A percentile compares a stretch with the other conserved stretches of the same genome.
Evolutionary conservation across 352 stramenopile species (phyloP).

Genomic region (Pythium insidiosum): DNA sequence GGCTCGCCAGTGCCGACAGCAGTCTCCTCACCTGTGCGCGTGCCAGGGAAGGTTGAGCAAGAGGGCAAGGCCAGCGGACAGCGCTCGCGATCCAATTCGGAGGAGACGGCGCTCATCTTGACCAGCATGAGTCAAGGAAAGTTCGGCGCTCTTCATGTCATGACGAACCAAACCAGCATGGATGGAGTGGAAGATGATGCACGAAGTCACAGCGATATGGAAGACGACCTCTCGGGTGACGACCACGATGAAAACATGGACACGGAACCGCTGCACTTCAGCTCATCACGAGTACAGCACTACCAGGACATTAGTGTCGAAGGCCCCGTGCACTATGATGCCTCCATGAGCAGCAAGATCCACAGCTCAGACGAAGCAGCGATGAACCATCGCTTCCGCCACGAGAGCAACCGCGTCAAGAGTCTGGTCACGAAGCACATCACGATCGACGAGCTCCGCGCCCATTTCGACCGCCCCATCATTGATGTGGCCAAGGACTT

Average conservation of each 20-base stretch:
- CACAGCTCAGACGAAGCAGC: constrained; percentile 69
- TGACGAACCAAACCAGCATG: too few relatives aligned
- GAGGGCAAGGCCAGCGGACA: constrained; percentile 9
- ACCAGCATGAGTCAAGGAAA: constrained; percentile 73
- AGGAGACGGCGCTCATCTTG: constrained; percentile 84
- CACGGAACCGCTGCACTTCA: constrained; percentile 35
- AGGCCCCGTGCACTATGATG: constrained; percentile 72
- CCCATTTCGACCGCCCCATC: constrained; percentile 82
- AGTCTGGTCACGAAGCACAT: constrained; percentile 85
- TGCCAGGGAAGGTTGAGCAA: too few relatives aligned
- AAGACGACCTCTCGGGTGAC: constrained; percentile 23
- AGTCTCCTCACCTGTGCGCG: constrained; percentile 5
- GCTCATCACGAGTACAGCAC: too few relatives aligned
- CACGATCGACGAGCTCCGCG: constrained; percentile 77
- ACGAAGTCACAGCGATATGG: constrained; percentile 24
- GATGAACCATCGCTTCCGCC: constrained; percentile 69
- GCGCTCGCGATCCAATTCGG: constrained; percentile 43
- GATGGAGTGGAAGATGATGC: constrained; percentile 18
- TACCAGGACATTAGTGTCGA: too few relatives aligned
- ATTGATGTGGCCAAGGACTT: constrained; percentile 88
- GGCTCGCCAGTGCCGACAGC: not conserved
- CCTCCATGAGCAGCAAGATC: constrained; percentile 55
- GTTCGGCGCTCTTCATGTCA: too few relatives aligned
- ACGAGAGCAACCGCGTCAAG: constrained; percentile 84
- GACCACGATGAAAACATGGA: constrained; percentile 22